Evolutionary conservation across 202 grass and related monocot species (phyloP), one percentile per base, ranked within the genome.

Genomic region (Musa balbisiana): DNA sequence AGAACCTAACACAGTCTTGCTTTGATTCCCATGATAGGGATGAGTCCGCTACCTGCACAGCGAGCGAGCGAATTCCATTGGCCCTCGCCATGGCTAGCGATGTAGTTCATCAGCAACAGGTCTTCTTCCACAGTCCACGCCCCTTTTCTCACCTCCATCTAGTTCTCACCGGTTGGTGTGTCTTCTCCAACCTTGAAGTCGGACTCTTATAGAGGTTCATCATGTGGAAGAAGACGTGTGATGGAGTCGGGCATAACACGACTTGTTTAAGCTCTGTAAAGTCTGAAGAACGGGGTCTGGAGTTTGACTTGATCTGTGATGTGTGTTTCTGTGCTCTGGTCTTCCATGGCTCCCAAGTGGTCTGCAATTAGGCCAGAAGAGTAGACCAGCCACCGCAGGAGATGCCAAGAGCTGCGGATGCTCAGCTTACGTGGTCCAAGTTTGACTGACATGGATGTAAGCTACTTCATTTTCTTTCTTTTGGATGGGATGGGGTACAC

Each of bases 71-170:
- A 49, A 9, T 69, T 69, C 66, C 66, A 69, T 9, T 69, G 66
- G 16, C 66, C 66, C 17, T 69, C 66, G 8, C 66, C 66, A 17
- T 69, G 66, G 16, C 8, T 17, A 14, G 3, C 10, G 33, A 69
- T 19, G 17, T 69, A 50, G 15, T 69, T 69, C 66, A 69, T 49
- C 66, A 69, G 15, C 66, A 50, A 29, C 26, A 49, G 15, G 66
- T 69, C 66, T 49, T 69, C 66, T 29, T 69, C 66, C 66, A 69
- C 27, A n/a, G 26, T 50, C 66, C 66, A 69, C 9, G 66, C 29
- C 3, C 66, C 66, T 69, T n/a, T 69, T 9, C 29, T 69, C 16
- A 69, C 17, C 2, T 23, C 66, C 66, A 17, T 17, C 66, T 69
- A 15, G 4, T 68, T 24, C 66, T 69, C 66, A 11, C 33, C 4